Evolutionary conservation across 2,329 filamentous ascomycete genomes (phyloP).

Genomic region (Gnomoniopsis smithogilvyi): DNA sequence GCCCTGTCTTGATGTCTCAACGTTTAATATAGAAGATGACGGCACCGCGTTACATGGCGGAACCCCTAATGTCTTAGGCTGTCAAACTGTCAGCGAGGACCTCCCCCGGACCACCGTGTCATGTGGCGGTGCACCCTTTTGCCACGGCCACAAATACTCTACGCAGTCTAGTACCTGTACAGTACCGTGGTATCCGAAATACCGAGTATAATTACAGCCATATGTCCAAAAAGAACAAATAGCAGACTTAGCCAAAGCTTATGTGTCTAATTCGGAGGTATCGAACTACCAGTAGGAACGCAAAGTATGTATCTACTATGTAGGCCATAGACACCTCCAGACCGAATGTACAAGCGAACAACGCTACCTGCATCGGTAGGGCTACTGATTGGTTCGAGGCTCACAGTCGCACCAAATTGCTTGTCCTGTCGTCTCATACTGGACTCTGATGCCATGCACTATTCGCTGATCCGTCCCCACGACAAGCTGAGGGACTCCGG

Average conservation of each 20-base stretch:
- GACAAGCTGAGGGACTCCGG: not conserved
- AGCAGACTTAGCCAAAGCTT: not conserved
- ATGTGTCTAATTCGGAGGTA: not conserved
- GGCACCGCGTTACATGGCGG: constrained; percentile 6
- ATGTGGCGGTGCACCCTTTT: constrained; percentile 13
- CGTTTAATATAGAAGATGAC: too few relatives aligned
- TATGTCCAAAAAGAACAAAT: not conserved
- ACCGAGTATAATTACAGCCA: too few relatives aligned
- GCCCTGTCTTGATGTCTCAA: too few relatives aligned
- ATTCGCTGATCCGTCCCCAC: constrained; percentile 6
- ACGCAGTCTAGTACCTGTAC: not conserved
- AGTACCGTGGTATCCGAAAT: too few relatives aligned
- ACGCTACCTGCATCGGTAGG: not conserved
- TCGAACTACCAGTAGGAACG: not conserved
- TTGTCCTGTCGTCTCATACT: constrained; percentile 4
- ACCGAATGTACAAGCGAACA: not conserved
- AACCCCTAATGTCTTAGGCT: not conserved
- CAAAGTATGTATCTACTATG: too few relatives aligned
- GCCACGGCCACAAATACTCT: not conserved
- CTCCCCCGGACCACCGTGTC: not conserved
- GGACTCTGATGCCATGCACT: not conserved
- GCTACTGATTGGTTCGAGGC: not conserved
- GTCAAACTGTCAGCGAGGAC: not conserved
- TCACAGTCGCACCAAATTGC: not conserved
- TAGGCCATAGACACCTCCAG: too few relatives aligned